Conservation (phyloP, 164 flowering plant species). For the Tetracentron sinense region DNA sequence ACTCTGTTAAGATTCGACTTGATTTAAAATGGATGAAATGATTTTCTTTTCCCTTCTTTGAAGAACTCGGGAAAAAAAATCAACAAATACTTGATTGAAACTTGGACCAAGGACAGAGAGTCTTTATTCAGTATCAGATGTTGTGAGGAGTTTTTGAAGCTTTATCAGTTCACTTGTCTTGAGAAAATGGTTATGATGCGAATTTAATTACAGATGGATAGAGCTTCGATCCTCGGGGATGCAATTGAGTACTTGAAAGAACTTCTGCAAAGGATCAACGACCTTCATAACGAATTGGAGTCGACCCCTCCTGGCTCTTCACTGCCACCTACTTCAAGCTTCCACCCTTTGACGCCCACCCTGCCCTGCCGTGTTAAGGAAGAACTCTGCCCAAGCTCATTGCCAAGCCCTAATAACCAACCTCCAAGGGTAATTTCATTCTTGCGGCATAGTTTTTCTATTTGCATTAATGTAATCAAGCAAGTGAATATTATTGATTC, state of each 20-base stretch:
- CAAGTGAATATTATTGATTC: not conserved
- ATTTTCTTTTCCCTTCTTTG: no score
- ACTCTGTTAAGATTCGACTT: no score
- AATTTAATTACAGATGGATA: conserved; percentile 52
- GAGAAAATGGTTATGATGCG: not conserved
- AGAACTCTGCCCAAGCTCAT: conserved; percentile 47
- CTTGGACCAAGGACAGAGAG: no score
- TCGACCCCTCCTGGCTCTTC: conserved; percentile 46
- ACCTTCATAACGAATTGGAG: conserved; percentile 60
- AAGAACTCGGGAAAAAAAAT: no score
- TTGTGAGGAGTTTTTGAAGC: conserved; percentile 9
- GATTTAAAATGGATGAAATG: no score
- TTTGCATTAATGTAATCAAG: not conserved
- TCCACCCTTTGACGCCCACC: conserved; percentile 47
- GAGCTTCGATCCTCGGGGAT: conserved; percentile 78
- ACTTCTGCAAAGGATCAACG: conserved; percentile 57
- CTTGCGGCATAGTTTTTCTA: not conserved
- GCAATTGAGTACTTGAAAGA: conserved; percentile 72
- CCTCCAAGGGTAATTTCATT: conserved; percentile 46
- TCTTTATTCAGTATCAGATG: no score
- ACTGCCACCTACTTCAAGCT: conserved; percentile 30
- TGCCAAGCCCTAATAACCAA: conserved; percentile 54
- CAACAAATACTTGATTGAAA: no score
- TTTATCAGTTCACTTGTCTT: not conserved
- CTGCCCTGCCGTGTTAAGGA: conserved; percentile 60